Conservation (phyloP, 805 yeast genomes). For the Nakazawaea wickerhamii region DNA sequence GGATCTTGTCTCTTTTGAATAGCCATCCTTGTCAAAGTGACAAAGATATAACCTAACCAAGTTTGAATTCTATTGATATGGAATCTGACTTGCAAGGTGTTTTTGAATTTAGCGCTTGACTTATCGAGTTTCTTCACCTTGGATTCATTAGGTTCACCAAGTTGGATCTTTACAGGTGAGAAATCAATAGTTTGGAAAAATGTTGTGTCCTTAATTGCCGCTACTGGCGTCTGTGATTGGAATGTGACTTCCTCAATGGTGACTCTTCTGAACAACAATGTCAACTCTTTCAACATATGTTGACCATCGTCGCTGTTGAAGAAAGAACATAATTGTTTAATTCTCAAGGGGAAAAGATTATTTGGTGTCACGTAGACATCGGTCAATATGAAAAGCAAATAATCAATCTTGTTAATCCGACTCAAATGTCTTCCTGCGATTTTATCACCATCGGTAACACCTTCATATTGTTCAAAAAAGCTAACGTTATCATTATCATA, state of each 20-base stretch:
- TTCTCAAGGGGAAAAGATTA: conserved; percentile 41
- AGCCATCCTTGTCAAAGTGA: conserved; percentile 23
- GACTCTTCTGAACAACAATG: conserved; percentile 42
- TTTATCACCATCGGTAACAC: conserved; percentile 17
- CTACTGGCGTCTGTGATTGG: conserved; percentile 42
- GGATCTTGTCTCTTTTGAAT: conserved; percentile 41
- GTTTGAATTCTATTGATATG: conserved; percentile 44
- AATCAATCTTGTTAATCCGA: conserved; percentile 33
- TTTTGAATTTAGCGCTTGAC: conserved; percentile 57
- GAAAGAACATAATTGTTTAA: conserved; percentile 32
- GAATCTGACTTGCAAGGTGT: conserved; percentile 50
- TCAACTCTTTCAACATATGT: conserved; percentile 34
- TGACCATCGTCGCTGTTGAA: conserved; percentile 40
- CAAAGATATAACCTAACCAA: conserved; percentile 28
- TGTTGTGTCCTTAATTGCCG: conserved; percentile 41
- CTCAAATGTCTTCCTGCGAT: conserved; percentile 30
- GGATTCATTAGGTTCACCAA: conserved; percentile 34
- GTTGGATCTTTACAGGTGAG: conserved; percentile 38
- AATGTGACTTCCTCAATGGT: conserved; percentile 54
- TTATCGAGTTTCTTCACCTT: conserved; percentile 33
- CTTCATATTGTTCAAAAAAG: conserved; percentile 31
- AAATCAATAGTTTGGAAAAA: conserved; percentile 26
- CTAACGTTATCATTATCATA: conserved; percentile 26
- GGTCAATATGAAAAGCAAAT: conserved; percentile 45
- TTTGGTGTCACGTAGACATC: conserved; percentile 53